A percentile compares a stretch with the other conserved stretches of the same genome.
Evolutionary conservation across 1,284 basidiomycete genomes (phyloP).

Genomic region (Ceratorhiza oryzae-sativae): DNA sequence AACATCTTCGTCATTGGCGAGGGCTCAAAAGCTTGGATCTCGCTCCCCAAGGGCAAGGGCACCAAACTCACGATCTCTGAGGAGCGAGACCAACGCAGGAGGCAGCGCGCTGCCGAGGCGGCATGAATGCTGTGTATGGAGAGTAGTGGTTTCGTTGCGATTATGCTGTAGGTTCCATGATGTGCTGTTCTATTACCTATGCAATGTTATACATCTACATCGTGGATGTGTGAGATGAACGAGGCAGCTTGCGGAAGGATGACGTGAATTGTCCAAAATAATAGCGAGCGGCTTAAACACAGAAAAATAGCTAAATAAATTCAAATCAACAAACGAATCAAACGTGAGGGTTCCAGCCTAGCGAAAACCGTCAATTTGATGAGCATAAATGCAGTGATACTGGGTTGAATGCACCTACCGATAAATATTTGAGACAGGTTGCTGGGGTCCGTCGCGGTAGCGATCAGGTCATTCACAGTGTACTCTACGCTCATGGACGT

Average conservation of each 20-base stretch:
- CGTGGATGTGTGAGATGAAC: slow-evolving; percentile 12
- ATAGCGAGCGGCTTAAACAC: background rate
- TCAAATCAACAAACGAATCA: background rate
- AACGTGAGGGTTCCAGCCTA: slow-evolving; percentile 41
- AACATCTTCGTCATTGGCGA: slow-evolving; percentile 99
- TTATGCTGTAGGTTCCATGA: slow-evolving; percentile 30
- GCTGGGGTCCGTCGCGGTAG: slow-evolving; percentile 80
- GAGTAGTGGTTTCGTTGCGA: slow-evolving; percentile 20
- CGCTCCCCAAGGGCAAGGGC: slow-evolving; percentile 98
- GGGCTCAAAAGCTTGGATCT: slow-evolving; percentile 95
- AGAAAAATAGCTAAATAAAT: background rate
- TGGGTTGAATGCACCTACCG: slow-evolving; percentile 55
- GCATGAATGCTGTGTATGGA: background rate
- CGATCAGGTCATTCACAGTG: slow-evolving; percentile 91
- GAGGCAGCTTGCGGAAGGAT: too few relatives aligned
- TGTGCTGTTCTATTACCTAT: slow-evolving; percentile 36
- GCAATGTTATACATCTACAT: slow-evolving; percentile 40
- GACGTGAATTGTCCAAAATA: background rate
- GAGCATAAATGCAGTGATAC: background rate
- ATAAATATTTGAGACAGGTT: slow-evolving; percentile 82
- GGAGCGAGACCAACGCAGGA: slow-evolving; percentile 66
- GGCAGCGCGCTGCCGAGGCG: slow-evolving; percentile 41
- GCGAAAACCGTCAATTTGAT: background rate
- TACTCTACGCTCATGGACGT: slow-evolving; percentile 88
- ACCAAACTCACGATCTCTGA: slow-evolving; percentile 90